Evolutionary conservation across 2,329 filamentous ascomycete species (phyloP), one percentile per base, ranked within the genome.

Genomic region (Pseudocercospora fijiensis): DNA sequence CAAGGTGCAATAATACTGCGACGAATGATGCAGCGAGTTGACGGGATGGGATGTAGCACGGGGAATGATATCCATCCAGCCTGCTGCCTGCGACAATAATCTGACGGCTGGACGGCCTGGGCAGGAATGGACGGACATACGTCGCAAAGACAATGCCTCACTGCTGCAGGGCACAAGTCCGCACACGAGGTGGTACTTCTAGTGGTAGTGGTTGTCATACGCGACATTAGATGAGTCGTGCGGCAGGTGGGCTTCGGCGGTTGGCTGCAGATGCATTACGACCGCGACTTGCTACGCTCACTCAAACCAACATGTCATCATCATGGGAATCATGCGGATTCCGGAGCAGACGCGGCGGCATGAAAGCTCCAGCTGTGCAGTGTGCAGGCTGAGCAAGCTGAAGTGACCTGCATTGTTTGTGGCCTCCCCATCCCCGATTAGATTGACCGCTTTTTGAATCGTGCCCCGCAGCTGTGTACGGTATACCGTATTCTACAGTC

Each of bases 101-200:
- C 28, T 56, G 53, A n/a, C 53, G 53, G 53, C 28, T 37, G 28
- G 53, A 56, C 28, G 53, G 30, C 53, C 18, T 20, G 28, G n/a
- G 28, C 53, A 37, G 53, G 53, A 56, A 33, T 33, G 53, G 18
- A 41, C 22, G 53, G n/a, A n/a, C n/a, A n/a, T n/a, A n/a, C n/a
- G n/a, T n/a, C n/a, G n/a, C n/a, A 56, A 26, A 56, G 8, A 56
- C 10, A 22, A 56, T 20, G 30, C 9, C 18, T n/a, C n/a, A n/a
- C n/a, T 53, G 11, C 22, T 53, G 53, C 53, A 56, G 53, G 53
- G 53, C 53, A 56, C 53, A 37, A 56, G 27, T 56, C 27, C 27
- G 53, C 53, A 56, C 53, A 41, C 28, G 53, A 41, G 53, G 18
- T 37, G n/a, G 28, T 56, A 41, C 24, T 28, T 13, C 24, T 27